These are phyloP conservation scores for Diutina sp. DNA, from an alignment of 1,139 yeast species.

Conservation along the genomic window DNA sequence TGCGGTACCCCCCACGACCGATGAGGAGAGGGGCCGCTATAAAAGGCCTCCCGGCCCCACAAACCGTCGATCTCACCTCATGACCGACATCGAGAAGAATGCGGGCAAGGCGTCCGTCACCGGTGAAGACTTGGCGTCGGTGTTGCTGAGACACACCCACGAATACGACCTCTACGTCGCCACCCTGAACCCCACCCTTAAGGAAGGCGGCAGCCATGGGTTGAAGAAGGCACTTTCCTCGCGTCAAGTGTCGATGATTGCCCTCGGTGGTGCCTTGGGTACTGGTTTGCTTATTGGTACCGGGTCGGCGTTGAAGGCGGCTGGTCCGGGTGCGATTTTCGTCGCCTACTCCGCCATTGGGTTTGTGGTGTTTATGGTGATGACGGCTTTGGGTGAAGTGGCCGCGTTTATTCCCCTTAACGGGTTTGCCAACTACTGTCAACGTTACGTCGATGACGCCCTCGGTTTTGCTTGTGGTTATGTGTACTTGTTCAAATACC, in stretches of 20 bases:
- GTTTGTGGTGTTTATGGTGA: conserved; percentile 49
- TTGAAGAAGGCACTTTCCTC: conserved; percentile 53
- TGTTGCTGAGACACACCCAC: conserved; percentile 32
- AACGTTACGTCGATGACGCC: conserved; percentile 56
- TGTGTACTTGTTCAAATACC: conserved; percentile 47
- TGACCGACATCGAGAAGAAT: background rate
- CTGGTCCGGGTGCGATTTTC: conserved; percentile 61
- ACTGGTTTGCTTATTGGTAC: conserved; percentile 66
- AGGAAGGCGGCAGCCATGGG: conserved; percentile 30
- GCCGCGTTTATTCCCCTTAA: conserved; percentile 63
- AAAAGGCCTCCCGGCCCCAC: background rate
- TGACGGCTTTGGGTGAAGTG: conserved; percentile 65
- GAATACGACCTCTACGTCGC: conserved; percentile 37
- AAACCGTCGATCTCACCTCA: background rate
- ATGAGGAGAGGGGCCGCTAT: background rate
- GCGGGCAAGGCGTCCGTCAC: background rate
- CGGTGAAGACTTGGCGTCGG: conserved; percentile 3
- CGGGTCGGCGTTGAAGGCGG: conserved; percentile 46
- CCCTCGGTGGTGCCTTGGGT: conserved; percentile 39
- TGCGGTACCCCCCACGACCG: background rate
- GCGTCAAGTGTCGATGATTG: conserved; percentile 67
- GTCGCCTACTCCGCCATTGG: conserved; percentile 53
- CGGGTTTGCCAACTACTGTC: conserved; percentile 61
- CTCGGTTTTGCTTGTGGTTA: conserved; percentile 70
- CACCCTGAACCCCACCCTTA: conserved; percentile 28